phyloP scores from a whole-genome alignment of 208 protist genomes.

The Willaertia magna region DNA sequence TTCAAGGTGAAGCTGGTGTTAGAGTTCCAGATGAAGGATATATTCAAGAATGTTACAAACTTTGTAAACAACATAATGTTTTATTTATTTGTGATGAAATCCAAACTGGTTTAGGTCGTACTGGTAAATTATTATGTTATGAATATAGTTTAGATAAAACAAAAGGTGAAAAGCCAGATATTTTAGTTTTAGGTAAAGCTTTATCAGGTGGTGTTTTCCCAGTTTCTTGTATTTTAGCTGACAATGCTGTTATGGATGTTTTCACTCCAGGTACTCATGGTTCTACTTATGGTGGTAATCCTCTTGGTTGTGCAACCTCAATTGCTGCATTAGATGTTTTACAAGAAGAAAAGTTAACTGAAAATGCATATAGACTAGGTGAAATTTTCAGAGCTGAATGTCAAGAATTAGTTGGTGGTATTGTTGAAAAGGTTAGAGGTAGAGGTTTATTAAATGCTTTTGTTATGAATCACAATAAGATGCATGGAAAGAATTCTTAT shows the following conservation, averaged over 20 bases:
- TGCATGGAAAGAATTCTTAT: conserved; percentile 33
- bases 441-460: conserved; percentile 72
- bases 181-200: conserved; percentile 72
- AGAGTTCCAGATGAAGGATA: conserved; percentile 43
- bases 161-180: conserved; percentile 47
- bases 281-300: conserved; percentile 73
- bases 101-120: conserved; percentile 38
- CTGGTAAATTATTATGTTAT: conserved; percentile 31
- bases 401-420: neutral
- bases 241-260: conserved; percentile 58
- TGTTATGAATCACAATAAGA: conserved; percentile 38
- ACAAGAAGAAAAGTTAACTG: conserved; percentile 51
- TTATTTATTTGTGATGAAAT: conserved; percentile 55
- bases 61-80: conserved; percentile 68
- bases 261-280: conserved; percentile 59
- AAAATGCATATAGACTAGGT: conserved; percentile 43
- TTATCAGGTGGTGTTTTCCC: conserved; percentile 71
- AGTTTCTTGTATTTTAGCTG: conserved; percentile 53
- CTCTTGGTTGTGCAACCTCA: conserved; percentile 61
- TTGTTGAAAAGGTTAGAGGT: conserved; percentile 53
- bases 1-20: conserved; percentile 81
- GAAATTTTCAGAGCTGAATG: conserved; percentile 37
- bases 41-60: neutral
- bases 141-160: conserved; percentile 24
- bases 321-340: conserved; percentile 54